A percentile compares a stretch with the other conserved stretches of the same genome.
These are phyloP conservation scores for Elsinoe batatas DNA, from an alignment of 2,329 filamentous ascomycete species.

Conservation along the genomic window DNA sequence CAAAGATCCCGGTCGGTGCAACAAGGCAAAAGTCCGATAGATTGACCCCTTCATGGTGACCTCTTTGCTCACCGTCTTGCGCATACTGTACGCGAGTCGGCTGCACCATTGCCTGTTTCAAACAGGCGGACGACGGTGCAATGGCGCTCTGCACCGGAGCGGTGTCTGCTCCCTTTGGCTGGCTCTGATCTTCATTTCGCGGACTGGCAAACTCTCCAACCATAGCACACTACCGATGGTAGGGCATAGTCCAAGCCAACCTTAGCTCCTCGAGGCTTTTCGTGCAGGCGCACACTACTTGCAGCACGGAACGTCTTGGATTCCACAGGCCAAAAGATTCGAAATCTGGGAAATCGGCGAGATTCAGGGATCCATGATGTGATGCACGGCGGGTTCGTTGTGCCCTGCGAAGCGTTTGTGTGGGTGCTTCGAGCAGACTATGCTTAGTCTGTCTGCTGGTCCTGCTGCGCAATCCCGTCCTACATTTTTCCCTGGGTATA, in stretches of 20 bases:
- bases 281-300: background rate
- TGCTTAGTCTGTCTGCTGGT: conserved; percentile 10
- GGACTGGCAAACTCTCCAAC: conserved; percentile 1
- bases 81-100: background rate
- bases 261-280: background rate
- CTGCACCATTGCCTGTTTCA: conserved; percentile 8
- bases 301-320: background rate
- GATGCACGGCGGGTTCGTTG: conserved; percentile 5
- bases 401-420: background rate
- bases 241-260: background rate
- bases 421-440: conserved; percentile 4
- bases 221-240: conserved; percentile 4
- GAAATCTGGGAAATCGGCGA: conserved; percentile 9
- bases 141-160: background rate
- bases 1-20: conserved; percentile 8
- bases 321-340: background rate
- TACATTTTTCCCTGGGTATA: conserved; percentile 8
- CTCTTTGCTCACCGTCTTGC: conserved; percentile 7
- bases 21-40: conserved; percentile 3
- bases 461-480: conserved; percentile 10
- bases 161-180: conserved; percentile 6
- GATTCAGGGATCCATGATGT: conserved; percentile 11
- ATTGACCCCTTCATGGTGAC: background rate
- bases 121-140: conserved; percentile 5
- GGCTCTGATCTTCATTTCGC: conserved; percentile 11